phyloP scores from a whole-genome alignment of 2,329 filamentous ascomycete genomes.

The Cladosporium sp. region DNA sequence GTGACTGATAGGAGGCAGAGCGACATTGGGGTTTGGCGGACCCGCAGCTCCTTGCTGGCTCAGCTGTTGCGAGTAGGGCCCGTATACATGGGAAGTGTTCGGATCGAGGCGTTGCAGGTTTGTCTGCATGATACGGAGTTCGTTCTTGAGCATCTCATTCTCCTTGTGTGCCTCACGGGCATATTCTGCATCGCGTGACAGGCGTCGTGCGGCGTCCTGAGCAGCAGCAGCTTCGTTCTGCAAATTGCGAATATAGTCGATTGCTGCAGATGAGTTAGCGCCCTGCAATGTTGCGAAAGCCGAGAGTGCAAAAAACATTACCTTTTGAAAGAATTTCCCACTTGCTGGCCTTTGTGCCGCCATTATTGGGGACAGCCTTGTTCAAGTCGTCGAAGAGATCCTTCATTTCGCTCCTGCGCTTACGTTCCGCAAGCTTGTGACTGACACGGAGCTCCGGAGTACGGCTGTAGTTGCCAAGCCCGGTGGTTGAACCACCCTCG shows the following conservation, averaged over 20 bases:
- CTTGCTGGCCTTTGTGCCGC: conserved; percentile 80
- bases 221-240: conserved; percentile 33
- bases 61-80: conserved; percentile 41
- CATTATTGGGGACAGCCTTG: conserved; percentile 74
- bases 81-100: conserved; percentile 44
- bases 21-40: conserved; percentile 21
- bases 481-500: conserved; percentile 52
- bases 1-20: conserved; percentile 35
- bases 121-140: conserved; percentile 44
- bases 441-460: conserved; percentile 78
- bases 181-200: conserved; percentile 43
- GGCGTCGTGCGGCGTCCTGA: conserved; percentile 36
- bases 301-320: conserved; percentile 33
- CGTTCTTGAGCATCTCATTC: conserved; percentile 44
- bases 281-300: not conserved
- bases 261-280: conserved; percentile 35
- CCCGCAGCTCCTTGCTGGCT: conserved; percentile 36
- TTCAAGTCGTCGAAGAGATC: conserved; percentile 77
- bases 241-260: conserved; percentile 45
- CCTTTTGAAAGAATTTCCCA: conserved; percentile 87
- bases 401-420: conserved; percentile 84
- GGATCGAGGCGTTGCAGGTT: conserved; percentile 45
- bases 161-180: conserved; percentile 43
- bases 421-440: conserved; percentile 80
- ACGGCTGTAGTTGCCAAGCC: conserved; percentile 72